Percentiles rank a stretch among this genome's conserved stretches.
These are phyloP conservation scores for Inga leiocalycina DNA, from an alignment of 306 rosid genomes.

Conservation along the genomic window DNA sequence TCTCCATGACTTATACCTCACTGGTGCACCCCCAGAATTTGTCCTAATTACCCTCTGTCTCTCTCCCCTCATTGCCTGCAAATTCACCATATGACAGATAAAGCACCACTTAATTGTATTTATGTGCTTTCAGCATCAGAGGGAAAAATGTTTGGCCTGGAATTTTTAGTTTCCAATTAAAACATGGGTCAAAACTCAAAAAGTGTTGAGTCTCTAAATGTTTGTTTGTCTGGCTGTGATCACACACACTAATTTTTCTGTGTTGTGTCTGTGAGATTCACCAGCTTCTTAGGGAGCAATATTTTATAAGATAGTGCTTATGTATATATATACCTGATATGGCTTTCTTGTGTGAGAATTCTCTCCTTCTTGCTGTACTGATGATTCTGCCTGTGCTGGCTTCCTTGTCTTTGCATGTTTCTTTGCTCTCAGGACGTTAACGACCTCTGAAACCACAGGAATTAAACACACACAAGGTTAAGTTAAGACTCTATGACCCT, in stretches of 20 bases:
- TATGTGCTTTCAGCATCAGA: not conserved
- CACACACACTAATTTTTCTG: not conserved
- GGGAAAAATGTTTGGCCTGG: not conserved
- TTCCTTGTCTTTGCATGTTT: conserved; percentile 76
- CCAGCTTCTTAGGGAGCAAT: not conserved
- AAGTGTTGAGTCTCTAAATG: not conserved
- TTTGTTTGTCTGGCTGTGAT: conserved; percentile 14
- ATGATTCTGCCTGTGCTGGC: conserved; percentile 47
- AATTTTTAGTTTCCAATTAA: not conserved
- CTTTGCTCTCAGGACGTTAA: conserved; percentile 87
- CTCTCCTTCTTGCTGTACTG: conserved; percentile 38
- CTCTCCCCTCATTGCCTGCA: conserved; percentile 71
- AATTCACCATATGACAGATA: conserved; percentile 14
- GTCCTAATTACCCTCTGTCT: conserved; percentile 55
- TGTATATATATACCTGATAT: conserved; percentile 41
- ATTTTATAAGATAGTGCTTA: not conserved
- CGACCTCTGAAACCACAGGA: conserved; percentile 62
- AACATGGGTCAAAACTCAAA: not conserved
- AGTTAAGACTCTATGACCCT: not conserved
- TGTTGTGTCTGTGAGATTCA: not conserved
- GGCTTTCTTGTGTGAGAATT: conserved; percentile 40
- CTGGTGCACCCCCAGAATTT: conserved; percentile 44
- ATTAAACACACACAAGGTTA: not conserved
- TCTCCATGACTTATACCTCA: conserved; percentile 80
- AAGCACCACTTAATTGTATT: no score